phyloP scores from a whole-genome alignment of 2,329 filamentous ascomycete genomes.

The Shiraia bambusicola region DNA sequence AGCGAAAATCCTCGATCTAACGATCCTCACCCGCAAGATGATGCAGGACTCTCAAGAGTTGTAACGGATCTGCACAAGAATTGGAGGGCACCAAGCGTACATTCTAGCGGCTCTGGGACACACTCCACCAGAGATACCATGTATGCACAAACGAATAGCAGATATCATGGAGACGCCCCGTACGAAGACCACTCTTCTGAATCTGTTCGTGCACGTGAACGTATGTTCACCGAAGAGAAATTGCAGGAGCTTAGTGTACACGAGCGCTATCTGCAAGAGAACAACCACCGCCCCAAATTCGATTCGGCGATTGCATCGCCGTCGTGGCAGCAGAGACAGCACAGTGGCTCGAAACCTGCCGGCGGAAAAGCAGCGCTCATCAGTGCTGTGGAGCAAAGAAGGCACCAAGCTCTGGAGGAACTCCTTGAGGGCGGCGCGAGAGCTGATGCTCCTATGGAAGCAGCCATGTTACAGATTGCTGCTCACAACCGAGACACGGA shows the following conservation, averaged over 20 bases:
- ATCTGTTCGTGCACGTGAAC: constrained; percentile 24
- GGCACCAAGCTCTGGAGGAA: constrained; percentile 58
- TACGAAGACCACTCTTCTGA: constrained; percentile 28
- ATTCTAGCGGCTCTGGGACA: constrained; percentile 21
- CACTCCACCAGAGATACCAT: constrained; percentile 32
- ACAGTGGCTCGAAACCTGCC: constrained; percentile 27
- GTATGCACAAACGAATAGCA: constrained; percentile 20
- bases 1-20: constrained; percentile 12
- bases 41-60: constrained; percentile 17
- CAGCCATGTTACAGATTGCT: constrained; percentile 34
- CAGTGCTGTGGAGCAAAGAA: constrained; percentile 62
- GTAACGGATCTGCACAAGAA: constrained; percentile 30
- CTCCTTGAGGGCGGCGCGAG: constrained; percentile 36
- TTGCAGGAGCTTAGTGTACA: constrained; percentile 25
- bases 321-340: constrained; percentile 25
- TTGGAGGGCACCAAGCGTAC: constrained; percentile 31
- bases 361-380: constrained; percentile 43
- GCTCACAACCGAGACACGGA: constrained; percentile 35
- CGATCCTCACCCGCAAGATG: constrained; percentile 21
- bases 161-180: constrained; percentile 23
- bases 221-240: constrained; percentile 27
- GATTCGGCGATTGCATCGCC: constrained; percentile 19
- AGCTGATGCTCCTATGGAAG: constrained; percentile 32
- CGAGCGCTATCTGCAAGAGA: constrained; percentile 28
- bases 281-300: constrained; percentile 15